Base-by-base conservation (phyloP, 306 rosid genomes). In the Alnus glutinosa region DNA sequence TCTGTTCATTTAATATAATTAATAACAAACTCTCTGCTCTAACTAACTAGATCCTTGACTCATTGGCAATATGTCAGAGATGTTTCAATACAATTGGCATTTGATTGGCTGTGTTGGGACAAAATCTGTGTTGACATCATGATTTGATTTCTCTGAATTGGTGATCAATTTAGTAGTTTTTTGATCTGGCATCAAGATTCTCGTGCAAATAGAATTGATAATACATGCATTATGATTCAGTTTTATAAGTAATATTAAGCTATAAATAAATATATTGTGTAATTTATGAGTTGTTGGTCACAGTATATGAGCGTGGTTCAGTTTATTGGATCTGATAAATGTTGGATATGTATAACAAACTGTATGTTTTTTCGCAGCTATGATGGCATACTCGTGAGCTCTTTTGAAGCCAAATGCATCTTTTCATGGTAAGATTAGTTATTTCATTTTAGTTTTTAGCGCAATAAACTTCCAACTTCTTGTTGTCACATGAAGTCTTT, bases 331-430 rank as follows among this genome's bases (percentile, higher is more conserved):
- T 66, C 81, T 51, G 46, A 52, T 69, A 61, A 73, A 36, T 75
- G 78, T 73, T 75, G 77, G 75, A 81, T 72, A 57, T 50, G 68
- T 78, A 86, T 83, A 69, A 85, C 78, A 50, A 42, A 18, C 5
- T 58, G 42, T 54, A 7, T 74, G 47, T 73, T 62, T 75, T 75
- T 86, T 48, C 82, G 86, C 96, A 96, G 99, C 90, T 93, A 87
- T 63, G 90, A 91, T 74, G 98, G 99, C 80, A 86, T 96, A 80
- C 82, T 96, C 70, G 77, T 91, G 85, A 89, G 86, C 89, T 93
- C 98, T 76, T 82, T 93, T 52, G 90, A 88, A 81, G 96, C 88
- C 71, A 90, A 87, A 85, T 86, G 78, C 71, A 85, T 89, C 77
- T 93, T 93, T 90, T 90, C 99, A 62, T 93, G 99, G 99, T 96